Base-by-base conservation (phyloP, 257 asterid species). In the Fraxinus anomala region DNA sequence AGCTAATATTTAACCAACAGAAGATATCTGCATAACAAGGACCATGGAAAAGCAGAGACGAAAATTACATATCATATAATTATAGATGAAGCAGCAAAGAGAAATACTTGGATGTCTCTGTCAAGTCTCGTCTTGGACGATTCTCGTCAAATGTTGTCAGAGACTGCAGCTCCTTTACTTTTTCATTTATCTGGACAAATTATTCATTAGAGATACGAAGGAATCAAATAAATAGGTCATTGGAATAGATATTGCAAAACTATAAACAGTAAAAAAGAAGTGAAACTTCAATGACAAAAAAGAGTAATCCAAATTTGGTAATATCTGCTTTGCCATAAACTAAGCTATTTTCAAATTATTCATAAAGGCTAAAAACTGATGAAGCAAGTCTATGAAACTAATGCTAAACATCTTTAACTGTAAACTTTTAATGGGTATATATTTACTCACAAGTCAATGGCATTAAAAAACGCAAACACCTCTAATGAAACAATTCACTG, bases 91-190 rank as follows among this genome's bases (percentile, higher is more conserved):
- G 85, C 74, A 68, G 80, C 47, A 77, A 74, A 63, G 70, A 82
- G 73, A 79, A 76, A 74, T 94, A 94, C 98, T 83, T 90, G 86
- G 89, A 73, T 51, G 80, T 77, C 73, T 83, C 91, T 73, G 80
- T 78, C 77, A 80, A 68, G 51, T 89, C 91, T 76, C 73, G 75
- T 68, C 70, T 88, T 72, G 83, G 80, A 70, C 49, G 86, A 33
- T 42, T 75, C 76, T 86, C 95, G 49, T 80, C 88, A 76, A 42
- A 9, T 75, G 76, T 76, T 77, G 76, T 77, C 81, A 74, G 86
- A 72, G 92, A 85, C 81, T 85, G 90, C 66, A 91, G 88, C 85
- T 88, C 97, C 82, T 78, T 80, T 37, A 94, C 89, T 79, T 91
- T 89, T 80, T 81, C 90, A 74, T 91, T 91, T 78, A 92, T 84